These are phyloP conservation scores for Calonectria hawksworthii DNA, from an alignment of 2,329 filamentous ascomycete species.

Conservation along the genomic window DNA sequence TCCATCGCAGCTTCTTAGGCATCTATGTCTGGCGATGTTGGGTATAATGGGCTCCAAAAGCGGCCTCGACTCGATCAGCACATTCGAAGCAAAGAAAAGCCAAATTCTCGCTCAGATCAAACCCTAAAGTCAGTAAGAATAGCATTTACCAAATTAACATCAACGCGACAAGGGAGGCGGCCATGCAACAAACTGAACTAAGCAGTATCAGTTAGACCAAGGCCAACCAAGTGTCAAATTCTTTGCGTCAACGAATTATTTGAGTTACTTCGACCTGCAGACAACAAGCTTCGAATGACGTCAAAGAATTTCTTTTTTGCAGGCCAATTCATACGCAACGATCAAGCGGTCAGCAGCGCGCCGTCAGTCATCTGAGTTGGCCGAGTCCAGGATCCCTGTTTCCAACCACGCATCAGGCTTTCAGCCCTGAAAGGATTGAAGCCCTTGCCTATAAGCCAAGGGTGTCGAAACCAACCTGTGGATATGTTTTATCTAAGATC, in stretches of 20 bases:
- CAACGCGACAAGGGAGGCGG: not conserved
- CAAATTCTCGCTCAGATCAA: not conserved
- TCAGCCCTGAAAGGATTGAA: not conserved
- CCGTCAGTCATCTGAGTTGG: not conserved
- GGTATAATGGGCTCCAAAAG: not conserved
- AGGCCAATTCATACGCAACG: not conserved
- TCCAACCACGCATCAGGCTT: not conserved
- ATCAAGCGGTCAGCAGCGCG: not conserved
- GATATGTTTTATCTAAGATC: slow-evolving; percentile 6
- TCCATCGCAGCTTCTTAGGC: not conserved
- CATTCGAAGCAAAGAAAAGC: not conserved
- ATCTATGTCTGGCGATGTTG: not conserved
- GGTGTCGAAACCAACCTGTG: not conserved
- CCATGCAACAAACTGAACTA: no score
- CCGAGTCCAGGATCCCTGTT: not conserved
- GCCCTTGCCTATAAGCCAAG: not conserved
- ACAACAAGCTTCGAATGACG: no score
- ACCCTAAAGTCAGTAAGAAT: not conserved
- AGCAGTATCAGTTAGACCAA: no score
- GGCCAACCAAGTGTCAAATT: not conserved
- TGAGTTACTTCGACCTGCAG: not conserved
- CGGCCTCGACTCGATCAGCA: not conserved
- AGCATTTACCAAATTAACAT: not conserved
- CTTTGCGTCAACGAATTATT: not conserved
- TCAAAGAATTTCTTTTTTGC: not conserved